Evolutionary conservation across 129 eudicot genomes (phyloP).

Genomic region (Flaveria robusta): DNA sequence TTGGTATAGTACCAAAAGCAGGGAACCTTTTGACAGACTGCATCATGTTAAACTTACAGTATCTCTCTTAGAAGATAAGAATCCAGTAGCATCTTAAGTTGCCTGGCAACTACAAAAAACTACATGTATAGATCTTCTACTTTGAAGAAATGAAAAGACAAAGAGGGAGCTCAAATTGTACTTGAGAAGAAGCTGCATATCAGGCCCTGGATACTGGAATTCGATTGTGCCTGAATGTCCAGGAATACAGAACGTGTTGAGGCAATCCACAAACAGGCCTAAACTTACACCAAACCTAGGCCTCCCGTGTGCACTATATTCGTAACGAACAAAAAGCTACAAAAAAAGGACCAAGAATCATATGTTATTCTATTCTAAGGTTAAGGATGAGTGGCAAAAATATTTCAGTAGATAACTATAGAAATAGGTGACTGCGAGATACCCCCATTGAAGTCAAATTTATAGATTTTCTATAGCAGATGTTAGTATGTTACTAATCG

Average conservation of each 20-base stretch:
- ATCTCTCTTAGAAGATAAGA: background rate
- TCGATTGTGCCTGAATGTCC: slow-evolving; percentile 68
- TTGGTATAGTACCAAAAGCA: background rate
- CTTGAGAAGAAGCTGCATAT: slow-evolving; percentile 99
- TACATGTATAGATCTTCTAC: background rate
- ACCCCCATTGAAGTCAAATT: background rate
- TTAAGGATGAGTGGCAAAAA: background rate
- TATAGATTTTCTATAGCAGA: background rate
- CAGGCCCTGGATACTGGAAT: slow-evolving; percentile 91
- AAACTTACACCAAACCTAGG: slow-evolving; percentile 92
- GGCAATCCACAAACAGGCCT: slow-evolving; percentile 86
- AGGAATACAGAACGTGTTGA: slow-evolving; percentile 78
- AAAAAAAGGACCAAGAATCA: slow-evolving; percentile 8
- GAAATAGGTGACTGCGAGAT: background rate
- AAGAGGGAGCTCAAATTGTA: slow-evolving; percentile 17
- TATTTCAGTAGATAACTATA: background rate
- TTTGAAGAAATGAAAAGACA: background rate
- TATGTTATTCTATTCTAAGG: background rate
- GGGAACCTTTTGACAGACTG: slow-evolving; percentile 1
- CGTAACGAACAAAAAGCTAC: slow-evolving; percentile 82
- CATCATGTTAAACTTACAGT: background rate
- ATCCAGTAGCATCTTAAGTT: background rate
- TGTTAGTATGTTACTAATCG: too few relatives aligned
- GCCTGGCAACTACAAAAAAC: background rate
- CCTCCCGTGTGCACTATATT: slow-evolving; percentile 78